Conservation (phyloP, 2,329 filamentous ascomycete species). For the Colletotrichum plurivorum region DNA sequence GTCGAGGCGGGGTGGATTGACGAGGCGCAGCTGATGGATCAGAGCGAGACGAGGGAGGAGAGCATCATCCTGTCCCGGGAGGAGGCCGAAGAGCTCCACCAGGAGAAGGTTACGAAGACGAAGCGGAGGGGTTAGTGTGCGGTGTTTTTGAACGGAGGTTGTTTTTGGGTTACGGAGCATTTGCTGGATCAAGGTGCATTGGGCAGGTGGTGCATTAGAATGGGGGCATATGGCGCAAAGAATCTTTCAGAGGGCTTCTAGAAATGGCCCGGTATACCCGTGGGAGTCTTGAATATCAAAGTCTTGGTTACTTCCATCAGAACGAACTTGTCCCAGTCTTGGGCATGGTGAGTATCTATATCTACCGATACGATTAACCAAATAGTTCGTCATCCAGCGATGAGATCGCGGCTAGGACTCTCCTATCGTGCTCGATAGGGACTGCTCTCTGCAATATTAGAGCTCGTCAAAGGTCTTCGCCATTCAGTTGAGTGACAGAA, state of each 20-base stretch:
- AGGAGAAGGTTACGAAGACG: constrained; percentile 7
- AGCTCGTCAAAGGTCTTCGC: too few relatives aligned
- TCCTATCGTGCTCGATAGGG: too few relatives aligned
- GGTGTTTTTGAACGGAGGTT: neutral
- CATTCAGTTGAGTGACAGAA: too few relatives aligned
- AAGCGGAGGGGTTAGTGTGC: constrained; percentile 15
- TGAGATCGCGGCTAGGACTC: too few relatives aligned
- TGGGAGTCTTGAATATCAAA: neutral
- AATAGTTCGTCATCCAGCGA: too few relatives aligned
- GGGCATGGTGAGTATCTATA: too few relatives aligned
- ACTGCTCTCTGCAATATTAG: too few relatives aligned
- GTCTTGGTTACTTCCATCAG: too few relatives aligned
- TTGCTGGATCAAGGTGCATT: constrained; percentile 5
- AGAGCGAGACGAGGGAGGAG: constrained; percentile 52
- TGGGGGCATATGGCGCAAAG: neutral
- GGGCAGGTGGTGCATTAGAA: neutral
- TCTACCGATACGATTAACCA: too few relatives aligned
- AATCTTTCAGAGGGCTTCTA: neutral
- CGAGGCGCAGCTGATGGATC: constrained; percentile 64
- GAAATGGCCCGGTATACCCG: constrained; percentile 8
- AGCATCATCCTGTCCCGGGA: constrained; percentile 56
- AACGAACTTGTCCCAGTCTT: too few relatives aligned
- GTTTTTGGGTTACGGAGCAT: constrained; percentile 7
- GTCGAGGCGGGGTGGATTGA: constrained; percentile 71
- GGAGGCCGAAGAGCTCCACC: constrained; percentile 43